Conservation (phyloP, 1,284 basidiomycete genomes). For the Sporisorium scitamineum region DNA sequence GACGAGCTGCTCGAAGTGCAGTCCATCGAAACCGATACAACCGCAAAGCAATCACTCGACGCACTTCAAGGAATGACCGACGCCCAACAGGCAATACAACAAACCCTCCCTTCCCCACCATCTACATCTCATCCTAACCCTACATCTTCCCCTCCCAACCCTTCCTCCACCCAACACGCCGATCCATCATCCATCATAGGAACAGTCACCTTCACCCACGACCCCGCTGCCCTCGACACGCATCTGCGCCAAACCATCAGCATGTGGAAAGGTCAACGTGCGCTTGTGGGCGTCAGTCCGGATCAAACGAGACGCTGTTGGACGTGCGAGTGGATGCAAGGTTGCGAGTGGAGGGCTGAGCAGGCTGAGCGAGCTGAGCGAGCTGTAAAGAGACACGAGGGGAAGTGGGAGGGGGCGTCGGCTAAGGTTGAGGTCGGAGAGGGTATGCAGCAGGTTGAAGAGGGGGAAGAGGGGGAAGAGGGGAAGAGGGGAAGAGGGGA, state of each 20-base stretch:
- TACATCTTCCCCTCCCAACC: too few relatives aligned
- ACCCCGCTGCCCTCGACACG: conserved; percentile 25
- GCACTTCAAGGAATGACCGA: conserved; percentile 28
- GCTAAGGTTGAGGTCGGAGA: background rate
- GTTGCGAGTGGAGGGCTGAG: conserved; percentile 61
- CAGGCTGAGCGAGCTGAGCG: conserved; percentile 7
- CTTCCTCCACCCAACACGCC: conserved; percentile 12
- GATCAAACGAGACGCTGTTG: conserved; percentile 52
- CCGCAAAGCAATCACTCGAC: conserved; percentile 25
- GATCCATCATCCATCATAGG: conserved; percentile 30
- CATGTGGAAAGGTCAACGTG: conserved; percentile 53
- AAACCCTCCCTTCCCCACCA: too few relatives aligned
- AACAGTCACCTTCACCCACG: conserved; percentile 39
- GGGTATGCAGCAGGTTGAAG: background rate
- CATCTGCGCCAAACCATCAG: conserved; percentile 44
- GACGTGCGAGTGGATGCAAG: conserved; percentile 59
- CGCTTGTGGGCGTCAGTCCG: conserved; percentile 41
- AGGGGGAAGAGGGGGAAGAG: conserved; percentile 4
- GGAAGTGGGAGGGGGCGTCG: background rate
- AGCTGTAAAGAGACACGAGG: too few relatives aligned
- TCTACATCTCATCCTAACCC: too few relatives aligned
- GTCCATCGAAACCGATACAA: background rate
- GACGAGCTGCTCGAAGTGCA: background rate
- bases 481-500: too few relatives aligned
- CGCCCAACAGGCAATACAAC: conserved; percentile 8